Base-by-base conservation (phyloP, 306 rosid genomes). In the Cucurbita pepo region DNA sequence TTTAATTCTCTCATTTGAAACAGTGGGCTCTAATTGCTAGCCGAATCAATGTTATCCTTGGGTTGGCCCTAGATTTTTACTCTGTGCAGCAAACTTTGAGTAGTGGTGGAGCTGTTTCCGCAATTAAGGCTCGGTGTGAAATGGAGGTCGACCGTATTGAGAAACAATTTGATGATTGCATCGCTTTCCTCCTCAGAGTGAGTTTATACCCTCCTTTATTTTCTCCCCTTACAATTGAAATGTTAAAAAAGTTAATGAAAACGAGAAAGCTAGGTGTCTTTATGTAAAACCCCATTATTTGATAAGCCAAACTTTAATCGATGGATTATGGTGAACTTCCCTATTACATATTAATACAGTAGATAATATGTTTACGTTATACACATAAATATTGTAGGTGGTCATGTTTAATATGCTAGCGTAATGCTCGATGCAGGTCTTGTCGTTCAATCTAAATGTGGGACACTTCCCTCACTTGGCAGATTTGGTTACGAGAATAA, bases 401-500 rank as follows among this genome's bases (percentile, higher is more conserved):
- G 36, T 12, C 52, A 44, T 14, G 14, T 52, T 19, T 69, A 52
- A 69, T 48, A 22, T 65, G 52, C 54, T 41, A 56, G 61, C 58
- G 34, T 60, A 22, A 53, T 44, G 30, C 40, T 36, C 50, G 34
- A 60, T 83, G 85, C 91, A 93, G 98, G 94, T 94, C 75, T 87
- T 94, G 65, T 94, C 97, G 15, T 87, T 89, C 96, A 94, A 89
- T 84, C 88, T 94, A 54, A 94, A 94, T 66, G 94, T 94, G 50
- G 98, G 98, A 36, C 90, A 90, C 86, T 94, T 94, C 50, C 98
- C 98, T 65, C 97, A 94, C 84, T 80, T 94, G 79, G 98, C 96
- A 64, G 98, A 94, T 81, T 81, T 94, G 84, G 97, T 94, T 62
- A 90, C 97, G 34, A 82, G 98, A 79, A 94, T 94, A 78, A 94